Percentiles rank a stretch among this genome's conserved stretches.
phyloP scores from a whole-genome alignment of 352 stramenopile species.

The Globisporangium nodosum region DNA sequence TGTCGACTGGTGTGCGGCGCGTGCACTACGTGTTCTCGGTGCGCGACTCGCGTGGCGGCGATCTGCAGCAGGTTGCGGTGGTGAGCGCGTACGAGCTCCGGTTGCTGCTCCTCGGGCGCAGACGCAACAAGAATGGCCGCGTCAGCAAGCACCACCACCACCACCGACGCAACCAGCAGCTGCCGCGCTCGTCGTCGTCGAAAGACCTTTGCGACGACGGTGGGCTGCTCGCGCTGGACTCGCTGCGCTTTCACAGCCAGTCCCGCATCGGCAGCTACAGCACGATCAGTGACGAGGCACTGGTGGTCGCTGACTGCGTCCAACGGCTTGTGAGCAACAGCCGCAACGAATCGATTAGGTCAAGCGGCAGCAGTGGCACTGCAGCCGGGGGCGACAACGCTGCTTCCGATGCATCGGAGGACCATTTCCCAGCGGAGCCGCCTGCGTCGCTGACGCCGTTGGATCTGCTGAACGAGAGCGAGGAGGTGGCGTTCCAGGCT shows the following conservation, averaged over 20 bases:
- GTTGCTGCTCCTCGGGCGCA: slow-evolving; percentile 27
- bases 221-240: slow-evolving; percentile 19
- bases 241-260: slow-evolving; percentile 60
- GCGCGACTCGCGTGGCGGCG: slow-evolving; percentile 19
- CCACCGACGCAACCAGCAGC: neutral
- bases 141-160: slow-evolving; percentile 6
- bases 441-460: neutral
- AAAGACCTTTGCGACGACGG: slow-evolving; percentile 2
- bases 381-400: neutral
- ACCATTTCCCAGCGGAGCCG: slow-evolving; percentile 7
- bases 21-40: slow-evolving; percentile 66
- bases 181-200: slow-evolving; percentile 1
- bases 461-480: slow-evolving; percentile 4
- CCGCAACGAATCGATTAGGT: neutral
- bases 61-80: slow-evolving; percentile 34
- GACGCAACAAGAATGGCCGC: neutral
- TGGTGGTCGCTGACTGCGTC: slow-evolving; percentile 33
- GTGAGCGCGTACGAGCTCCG: slow-evolving; percentile 64
- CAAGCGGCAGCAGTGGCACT: neutral
- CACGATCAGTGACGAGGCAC: slow-evolving; percentile 51
- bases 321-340: slow-evolving; percentile 15
- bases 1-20: slow-evolving; percentile 44
- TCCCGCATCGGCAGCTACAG: slow-evolving; percentile 73
- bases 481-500: slow-evolving; percentile 38
- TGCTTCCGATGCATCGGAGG: slow-evolving; percentile 12